Conservation (phyloP, 2,329 filamentous ascomycete species). For the Cytospora leucostoma region DNA sequence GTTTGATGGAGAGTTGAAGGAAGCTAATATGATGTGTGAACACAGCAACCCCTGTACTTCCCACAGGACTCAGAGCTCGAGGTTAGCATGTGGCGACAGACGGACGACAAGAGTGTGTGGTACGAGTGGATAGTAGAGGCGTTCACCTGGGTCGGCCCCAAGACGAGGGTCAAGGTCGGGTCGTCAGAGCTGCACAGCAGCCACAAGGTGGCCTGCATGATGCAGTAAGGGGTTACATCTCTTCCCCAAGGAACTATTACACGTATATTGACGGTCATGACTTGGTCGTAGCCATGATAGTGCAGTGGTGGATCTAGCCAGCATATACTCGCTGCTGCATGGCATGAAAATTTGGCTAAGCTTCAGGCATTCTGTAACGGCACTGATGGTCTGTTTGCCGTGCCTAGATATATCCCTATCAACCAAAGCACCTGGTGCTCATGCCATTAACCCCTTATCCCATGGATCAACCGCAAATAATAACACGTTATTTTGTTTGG, state of each 20-base stretch:
- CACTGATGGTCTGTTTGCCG: constrained; percentile 18
- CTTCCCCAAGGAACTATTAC: background rate
- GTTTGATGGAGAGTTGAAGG: background rate
- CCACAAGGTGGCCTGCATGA: constrained; percentile 68
- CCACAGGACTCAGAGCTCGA: constrained; percentile 84
- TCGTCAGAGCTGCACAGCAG: constrained; percentile 69
- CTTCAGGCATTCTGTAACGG: constrained; percentile 13
- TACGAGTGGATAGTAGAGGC: constrained; percentile 97
- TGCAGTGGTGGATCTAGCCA: background rate
- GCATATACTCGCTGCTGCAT: constrained; percentile 6
- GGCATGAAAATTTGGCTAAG: constrained; percentile 17
- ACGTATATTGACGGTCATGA: background rate
- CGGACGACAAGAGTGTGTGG: constrained; percentile 94
- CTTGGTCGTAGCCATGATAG: background rate
- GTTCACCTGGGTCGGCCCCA: constrained; percentile 65
- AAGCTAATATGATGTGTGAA: constrained; percentile 17
- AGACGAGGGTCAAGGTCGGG: constrained; percentile 64
- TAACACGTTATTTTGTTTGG: constrained; percentile 2
- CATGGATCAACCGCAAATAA: constrained; percentile 2
- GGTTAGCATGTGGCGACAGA: constrained; percentile 94
- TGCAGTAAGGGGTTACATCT: constrained; percentile 47
- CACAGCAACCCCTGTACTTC: constrained; percentile 80
- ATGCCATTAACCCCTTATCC: background rate
- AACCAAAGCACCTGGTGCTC: background rate
- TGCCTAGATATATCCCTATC: constrained; percentile 21